A percentile compares a stretch with the other conserved stretches of the same genome.
phyloP scores from a whole-genome alignment of 78 protist genomes.

The Dictyostelium intermedium region DNA sequence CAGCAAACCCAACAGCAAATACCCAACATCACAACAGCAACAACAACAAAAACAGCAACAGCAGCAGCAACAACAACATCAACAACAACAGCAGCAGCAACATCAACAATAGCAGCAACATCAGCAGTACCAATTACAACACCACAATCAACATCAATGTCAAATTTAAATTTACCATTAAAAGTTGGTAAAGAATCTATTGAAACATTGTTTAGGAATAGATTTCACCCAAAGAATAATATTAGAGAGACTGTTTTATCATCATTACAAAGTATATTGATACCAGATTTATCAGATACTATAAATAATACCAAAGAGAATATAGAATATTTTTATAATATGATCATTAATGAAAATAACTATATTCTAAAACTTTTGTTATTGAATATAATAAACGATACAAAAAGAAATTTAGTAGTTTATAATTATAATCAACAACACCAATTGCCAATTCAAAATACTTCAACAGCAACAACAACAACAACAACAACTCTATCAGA shows the following conservation, averaged over 20 bases:
- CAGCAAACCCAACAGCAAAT: slow-evolving; percentile 32
- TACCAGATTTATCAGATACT: background rate
- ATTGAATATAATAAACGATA: background rate
- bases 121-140: background rate
- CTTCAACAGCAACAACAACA: background rate
- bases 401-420: slow-evolving; percentile 8
- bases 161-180: background rate
- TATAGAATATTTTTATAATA: background rate
- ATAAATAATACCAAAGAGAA: background rate
- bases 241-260: slow-evolving; percentile 59
- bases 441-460: background rate
- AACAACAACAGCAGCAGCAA: background rate
- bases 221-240: slow-evolving; percentile 71
- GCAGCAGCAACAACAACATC: background rate
- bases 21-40: background rate
- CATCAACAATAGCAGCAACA: background rate
- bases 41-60: slow-evolving; percentile 21
- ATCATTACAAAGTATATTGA: slow-evolving; percentile 2
- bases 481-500: background rate
- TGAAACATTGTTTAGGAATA: slow-evolving; percentile 32
- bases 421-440: slow-evolving; percentile 8
- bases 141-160: background rate
- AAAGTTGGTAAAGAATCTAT: slow-evolving; percentile 13
- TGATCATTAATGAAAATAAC: background rate
- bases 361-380: background rate